Conservation (phyloP, 768 basidiomycete genomes). For the Mycena vitilis region DNA sequence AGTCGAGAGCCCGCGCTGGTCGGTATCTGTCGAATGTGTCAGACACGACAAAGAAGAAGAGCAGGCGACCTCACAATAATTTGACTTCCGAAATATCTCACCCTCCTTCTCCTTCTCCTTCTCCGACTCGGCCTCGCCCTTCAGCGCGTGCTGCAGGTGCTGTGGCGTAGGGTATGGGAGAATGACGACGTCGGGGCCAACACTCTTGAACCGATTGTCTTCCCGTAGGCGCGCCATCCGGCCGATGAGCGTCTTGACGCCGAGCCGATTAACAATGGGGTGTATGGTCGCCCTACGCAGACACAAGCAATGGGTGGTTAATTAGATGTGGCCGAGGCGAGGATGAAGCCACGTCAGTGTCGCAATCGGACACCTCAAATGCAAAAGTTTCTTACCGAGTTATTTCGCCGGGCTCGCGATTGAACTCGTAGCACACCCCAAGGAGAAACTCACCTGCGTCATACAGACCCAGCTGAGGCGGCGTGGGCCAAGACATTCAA, state of each 20-base stretch:
- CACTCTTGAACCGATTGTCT: slow-evolving; percentile 91
- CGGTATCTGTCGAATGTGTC: slow-evolving; percentile 62
- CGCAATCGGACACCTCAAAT: slow-evolving; percentile 3
- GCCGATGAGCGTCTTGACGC: slow-evolving; percentile 88
- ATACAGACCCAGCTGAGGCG: too few relatives aligned
- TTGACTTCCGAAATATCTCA: slow-evolving; percentile 97
- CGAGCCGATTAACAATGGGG: slow-evolving; percentile 90
- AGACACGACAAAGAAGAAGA: slow-evolving; percentile 6
- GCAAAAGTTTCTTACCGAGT: slow-evolving; percentile 70
- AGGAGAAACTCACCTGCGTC: slow-evolving; percentile 68
- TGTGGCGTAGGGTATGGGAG: slow-evolving; percentile 60
- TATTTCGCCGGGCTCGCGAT: slow-evolving; percentile 94
- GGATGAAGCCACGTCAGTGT: slow-evolving; percentile 3
- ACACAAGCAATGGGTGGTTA: slow-evolving; percentile 13
- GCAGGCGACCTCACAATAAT: slow-evolving; percentile 77
- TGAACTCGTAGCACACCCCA: slow-evolving; percentile 96
- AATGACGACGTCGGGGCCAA: slow-evolving; percentile 88
- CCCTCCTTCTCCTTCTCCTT: too few relatives aligned
- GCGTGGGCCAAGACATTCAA: too few relatives aligned
- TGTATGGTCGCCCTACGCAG: slow-evolving; percentile 79
- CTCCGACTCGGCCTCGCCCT: slow-evolving; percentile 47
- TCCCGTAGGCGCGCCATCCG: slow-evolving; percentile 90
- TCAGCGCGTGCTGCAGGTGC: slow-evolving; percentile 44
- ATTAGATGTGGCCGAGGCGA: slow-evolving; percentile 17
- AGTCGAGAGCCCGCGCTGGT: slow-evolving; percentile 77